Conservation (phyloP, 805 yeast genomes). For the Kuraishia borneana region DNA sequence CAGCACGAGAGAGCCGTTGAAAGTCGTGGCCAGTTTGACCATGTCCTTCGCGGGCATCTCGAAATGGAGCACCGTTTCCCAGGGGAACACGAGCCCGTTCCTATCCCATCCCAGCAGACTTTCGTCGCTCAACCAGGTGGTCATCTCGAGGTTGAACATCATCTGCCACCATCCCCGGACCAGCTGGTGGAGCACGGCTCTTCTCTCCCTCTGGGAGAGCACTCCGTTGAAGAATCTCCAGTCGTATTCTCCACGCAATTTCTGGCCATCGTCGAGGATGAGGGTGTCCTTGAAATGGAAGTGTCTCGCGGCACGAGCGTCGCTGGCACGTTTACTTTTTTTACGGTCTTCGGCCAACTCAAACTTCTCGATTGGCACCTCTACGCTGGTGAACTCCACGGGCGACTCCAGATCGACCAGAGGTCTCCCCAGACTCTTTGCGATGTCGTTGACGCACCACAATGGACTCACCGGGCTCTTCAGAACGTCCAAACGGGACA, state of each 20-base stretch:
- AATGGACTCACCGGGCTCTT: slow-evolving; percentile 18
- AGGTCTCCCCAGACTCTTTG: slow-evolving; percentile 15
- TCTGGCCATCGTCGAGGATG: slow-evolving; percentile 18
- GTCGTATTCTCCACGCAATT: slow-evolving; percentile 30
- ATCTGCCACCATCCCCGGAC: slow-evolving; percentile 36
- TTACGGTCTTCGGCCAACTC: slow-evolving; percentile 16
- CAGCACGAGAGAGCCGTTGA: slow-evolving; percentile 33
- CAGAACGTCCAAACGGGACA: slow-evolving; percentile 17
- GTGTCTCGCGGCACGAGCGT: slow-evolving; percentile 18
- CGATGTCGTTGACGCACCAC: slow-evolving; percentile 15
- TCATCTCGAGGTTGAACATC: slow-evolving; percentile 26
- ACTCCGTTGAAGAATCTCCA: slow-evolving; percentile 43
- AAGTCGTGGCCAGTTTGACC: slow-evolving; percentile 30
- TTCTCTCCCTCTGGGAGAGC: slow-evolving; percentile 12
- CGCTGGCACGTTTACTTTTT: slow-evolving; percentile 15
- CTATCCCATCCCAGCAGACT: slow-evolving; percentile 47
- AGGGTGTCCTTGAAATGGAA: slow-evolving; percentile 21
- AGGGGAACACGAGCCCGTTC: slow-evolving; percentile 43
- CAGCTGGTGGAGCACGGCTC: slow-evolving; percentile 26
- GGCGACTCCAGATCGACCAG: slow-evolving; percentile 14
- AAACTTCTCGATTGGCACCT: slow-evolving; percentile 13
- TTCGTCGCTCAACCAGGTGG: slow-evolving; percentile 54
- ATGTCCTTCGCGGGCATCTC: slow-evolving; percentile 40
- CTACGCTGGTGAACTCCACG: slow-evolving; percentile 8
- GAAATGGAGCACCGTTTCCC: slow-evolving; percentile 39